Conservation (phyloP, 495 filamentous ascomycete species). For the Annulohypoxylon nitens region DNA sequence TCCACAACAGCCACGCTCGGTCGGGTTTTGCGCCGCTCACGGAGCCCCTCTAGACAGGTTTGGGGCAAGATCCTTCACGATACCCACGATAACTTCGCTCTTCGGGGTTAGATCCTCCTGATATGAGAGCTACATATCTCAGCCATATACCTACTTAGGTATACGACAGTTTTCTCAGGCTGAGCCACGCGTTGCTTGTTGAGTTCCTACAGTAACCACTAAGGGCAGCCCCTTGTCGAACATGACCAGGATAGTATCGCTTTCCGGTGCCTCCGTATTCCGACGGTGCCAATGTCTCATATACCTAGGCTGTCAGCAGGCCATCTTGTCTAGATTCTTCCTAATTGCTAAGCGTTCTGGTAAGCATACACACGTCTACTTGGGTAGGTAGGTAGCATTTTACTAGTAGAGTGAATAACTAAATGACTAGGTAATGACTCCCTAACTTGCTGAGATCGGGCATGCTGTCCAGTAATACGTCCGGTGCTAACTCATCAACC, state of each 20-base stretch:
- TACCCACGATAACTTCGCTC: slow-evolving; percentile 12
- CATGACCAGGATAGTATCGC: slow-evolving; percentile 29
- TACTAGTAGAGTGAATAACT: slow-evolving; percentile 13
- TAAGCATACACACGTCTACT: slow-evolving; percentile 6
- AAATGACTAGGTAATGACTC: slow-evolving; percentile 7
- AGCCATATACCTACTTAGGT: not conserved
- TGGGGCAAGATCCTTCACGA: slow-evolving; percentile 8
- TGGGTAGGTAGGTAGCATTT: slow-evolving; percentile 6
- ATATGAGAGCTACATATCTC: not conserved
- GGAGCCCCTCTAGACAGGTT: slow-evolving; percentile 14
- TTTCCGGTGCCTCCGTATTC: slow-evolving; percentile 36
- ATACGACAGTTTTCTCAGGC: slow-evolving; percentile 2
- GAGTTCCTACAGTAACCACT: slow-evolving; percentile 3
- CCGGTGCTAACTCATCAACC: slow-evolving; percentile 19
- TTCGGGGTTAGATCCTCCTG: slow-evolving; percentile 4
- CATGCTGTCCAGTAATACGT: not conserved
- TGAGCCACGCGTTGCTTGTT: slow-evolving; percentile 13
- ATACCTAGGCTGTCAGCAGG: slow-evolving; percentile 19
- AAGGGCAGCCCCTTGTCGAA: slow-evolving; percentile 17
- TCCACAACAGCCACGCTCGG: slow-evolving; percentile 25
- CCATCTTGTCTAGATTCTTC: not conserved
- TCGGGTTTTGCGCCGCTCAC: slow-evolving; percentile 18
- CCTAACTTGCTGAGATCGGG: slow-evolving; percentile 26
- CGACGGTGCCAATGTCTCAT: slow-evolving; percentile 35
- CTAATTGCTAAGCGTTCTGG: slow-evolving; percentile 22